A percentile compares a stretch with the other conserved stretches of the same genome.
These are phyloP conservation scores for Zygotorulaspora sp. DNA, from an alignment of 805 yeast species.

Conservation along the genomic window DNA sequence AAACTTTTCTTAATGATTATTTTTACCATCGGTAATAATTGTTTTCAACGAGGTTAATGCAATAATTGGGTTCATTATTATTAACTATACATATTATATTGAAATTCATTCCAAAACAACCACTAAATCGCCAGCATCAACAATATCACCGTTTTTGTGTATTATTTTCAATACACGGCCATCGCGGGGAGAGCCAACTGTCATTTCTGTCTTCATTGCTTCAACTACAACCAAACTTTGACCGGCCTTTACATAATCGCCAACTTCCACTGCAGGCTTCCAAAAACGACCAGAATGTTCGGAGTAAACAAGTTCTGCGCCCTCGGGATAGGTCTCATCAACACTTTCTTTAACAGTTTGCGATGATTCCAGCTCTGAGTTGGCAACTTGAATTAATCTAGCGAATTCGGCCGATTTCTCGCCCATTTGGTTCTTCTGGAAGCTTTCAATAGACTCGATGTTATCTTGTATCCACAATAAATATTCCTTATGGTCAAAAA, in stretches of 20 bases:
- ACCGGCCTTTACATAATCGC: constrained; percentile 67
- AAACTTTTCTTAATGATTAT: too few relatives aligned
- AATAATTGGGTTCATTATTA: too few relatives aligned
- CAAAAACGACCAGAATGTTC: constrained; percentile 97
- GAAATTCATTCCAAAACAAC: constrained; percentile 46
- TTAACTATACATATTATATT: not conserved
- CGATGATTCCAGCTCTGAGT: constrained; percentile 60
- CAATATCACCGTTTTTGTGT: constrained; percentile 90
- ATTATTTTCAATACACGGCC: constrained; percentile 71
- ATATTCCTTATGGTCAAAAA: constrained; percentile 79
- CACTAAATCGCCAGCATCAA: constrained; percentile 93
- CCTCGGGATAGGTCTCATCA: constrained; percentile 63
- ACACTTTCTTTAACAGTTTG: constrained; percentile 43
- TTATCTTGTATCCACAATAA: constrained; percentile 72
- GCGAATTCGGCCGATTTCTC: constrained; percentile 85
- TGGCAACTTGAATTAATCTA: constrained; percentile 72
- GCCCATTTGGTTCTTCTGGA: constrained; percentile 64
- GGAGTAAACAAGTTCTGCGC: constrained; percentile 80
- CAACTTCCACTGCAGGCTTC: constrained; percentile 81
- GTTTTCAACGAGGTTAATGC: too few relatives aligned
- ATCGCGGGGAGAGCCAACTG: constrained; percentile 61
- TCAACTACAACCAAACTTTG: constrained; percentile 86
- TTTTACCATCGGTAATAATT: not conserved
- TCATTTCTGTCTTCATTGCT: constrained; percentile 99
- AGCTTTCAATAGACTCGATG: constrained; percentile 63